phyloP scores from a whole-genome alignment of 129 eudicot species.

The Pulicaria dysenterica region DNA sequence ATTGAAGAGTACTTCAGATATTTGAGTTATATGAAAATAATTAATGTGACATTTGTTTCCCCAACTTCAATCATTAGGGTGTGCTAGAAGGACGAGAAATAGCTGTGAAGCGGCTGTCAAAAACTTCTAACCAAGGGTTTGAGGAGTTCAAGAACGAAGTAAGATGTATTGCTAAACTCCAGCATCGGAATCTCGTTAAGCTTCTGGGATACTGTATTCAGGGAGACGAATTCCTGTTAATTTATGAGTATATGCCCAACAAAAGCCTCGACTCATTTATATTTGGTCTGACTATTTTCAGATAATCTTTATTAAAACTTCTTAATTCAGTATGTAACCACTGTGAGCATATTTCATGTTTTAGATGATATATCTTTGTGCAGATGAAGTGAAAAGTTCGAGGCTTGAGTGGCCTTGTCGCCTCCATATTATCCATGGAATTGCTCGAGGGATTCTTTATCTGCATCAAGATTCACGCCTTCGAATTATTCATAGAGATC shows the following conservation, averaged over 20 bases:
- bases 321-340: background rate
- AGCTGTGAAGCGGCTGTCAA: constrained; percentile 26
- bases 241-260: constrained; percentile 36
- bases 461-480: constrained; percentile 46
- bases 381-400: constrained; percentile 9
- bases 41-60: background rate
- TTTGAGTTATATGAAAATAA: background rate
- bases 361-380: background rate
- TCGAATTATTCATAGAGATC: constrained; percentile 32
- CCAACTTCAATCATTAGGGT: constrained; percentile 22
- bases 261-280: constrained; percentile 35
- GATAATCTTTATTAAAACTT: background rate
- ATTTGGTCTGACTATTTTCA: constrained; percentile 24
- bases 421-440: constrained; percentile 35
- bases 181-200: constrained; percentile 40
- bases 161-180: constrained; percentile 26
- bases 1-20: background rate
- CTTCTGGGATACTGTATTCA: constrained; percentile 38
- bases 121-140: constrained; percentile 23
- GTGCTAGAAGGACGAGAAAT: constrained; percentile 27
- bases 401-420: constrained; percentile 27
- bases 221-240: constrained; percentile 19
- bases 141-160: constrained; percentile 29
- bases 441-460: constrained; percentile 47
- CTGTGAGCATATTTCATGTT: background rate